Base-by-base conservation (phyloP, 495 filamentous ascomycete genomes). In the Xylaria longipes region DNA sequence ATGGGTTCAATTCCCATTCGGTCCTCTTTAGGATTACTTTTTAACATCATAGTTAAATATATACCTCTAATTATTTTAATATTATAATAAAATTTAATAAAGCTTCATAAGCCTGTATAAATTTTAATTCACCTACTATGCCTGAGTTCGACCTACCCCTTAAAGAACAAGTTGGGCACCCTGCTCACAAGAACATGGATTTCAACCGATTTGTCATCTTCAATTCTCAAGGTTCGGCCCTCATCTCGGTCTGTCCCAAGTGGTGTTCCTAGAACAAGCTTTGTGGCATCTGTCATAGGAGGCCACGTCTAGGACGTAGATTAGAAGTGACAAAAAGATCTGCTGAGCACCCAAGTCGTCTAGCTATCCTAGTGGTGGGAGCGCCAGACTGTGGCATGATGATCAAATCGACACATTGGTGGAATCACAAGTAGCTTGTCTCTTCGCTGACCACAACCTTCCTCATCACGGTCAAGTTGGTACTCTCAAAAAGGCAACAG, bases 1-100 rank as follows among this genome's bases (percentile, higher is more conserved):
- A 66, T 66, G 63, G 63, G 63, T 66, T 66, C 63, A 52, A 66
- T 66, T 66, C 63, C 63, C 63, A 66, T 66, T 66, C 63, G 63
- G 11, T 66, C 63, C 63, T 66, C 27, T 5, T 1, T 43, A 14
- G n/a, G 0, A 1, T 48, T 1, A 48, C n/a, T 48, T 48, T 52
- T 68, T 33, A 45, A 6, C 31, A 35, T 29, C 25, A 8, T 39
- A 8, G 5, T 39, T 39, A n/a, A n/a, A n/a, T n/a, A n/a, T n/a
- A n/a, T n/a, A n/a, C n/a, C n/a, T n/a, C n/a, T 39, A 39, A 39
- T 45, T 9, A 35, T 29, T 48, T 39, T 39, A 39, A 39, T 39
- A 39, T 8, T n/a, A n/a, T n/a, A n/a, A n/a, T n/a, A n/a, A n/a
- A n/a, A n/a, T n/a, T n/a, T n/a, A n/a, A n/a, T n/a, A n/a, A n/a